phyloP scores from a whole-genome alignment of 1,139 yeast species.

The Suhomyces bribrorum region DNA sequence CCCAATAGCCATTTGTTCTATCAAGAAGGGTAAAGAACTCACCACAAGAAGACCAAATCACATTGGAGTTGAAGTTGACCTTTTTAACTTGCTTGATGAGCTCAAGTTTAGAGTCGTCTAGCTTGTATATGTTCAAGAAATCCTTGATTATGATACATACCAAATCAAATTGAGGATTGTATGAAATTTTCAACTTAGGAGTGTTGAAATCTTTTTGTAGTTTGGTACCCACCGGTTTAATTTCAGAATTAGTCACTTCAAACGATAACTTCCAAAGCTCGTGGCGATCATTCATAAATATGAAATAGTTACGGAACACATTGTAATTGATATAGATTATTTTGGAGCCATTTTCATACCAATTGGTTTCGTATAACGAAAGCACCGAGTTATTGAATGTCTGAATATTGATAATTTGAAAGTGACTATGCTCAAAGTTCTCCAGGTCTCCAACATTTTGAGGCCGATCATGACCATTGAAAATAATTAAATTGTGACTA shows the following conservation, averaged over 20 bases:
- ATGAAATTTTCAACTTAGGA: constrained; percentile 9
- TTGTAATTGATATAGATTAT: constrained; percentile 30
- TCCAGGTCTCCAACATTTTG: constrained; percentile 4
- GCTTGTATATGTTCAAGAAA: constrained; percentile 17
- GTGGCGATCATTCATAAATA: constrained; percentile 29
- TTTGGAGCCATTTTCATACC: constrained; percentile 29
- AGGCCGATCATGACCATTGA: constrained; percentile 23
- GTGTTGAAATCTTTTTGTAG: constrained; percentile 1
- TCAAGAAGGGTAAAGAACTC: constrained; percentile 30
- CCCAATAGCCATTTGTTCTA: constrained; percentile 31
- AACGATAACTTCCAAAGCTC: constrained; percentile 35
- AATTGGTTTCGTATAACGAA: constrained; percentile 29
- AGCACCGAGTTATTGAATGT: constrained; percentile 34
- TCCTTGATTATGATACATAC: constrained; percentile 19
- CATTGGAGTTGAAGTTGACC: constrained; percentile 6
- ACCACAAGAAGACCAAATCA: constrained; percentile 43
- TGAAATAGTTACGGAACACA: constrained; percentile 29
- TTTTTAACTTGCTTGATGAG: constrained; percentile 16
- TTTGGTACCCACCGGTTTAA: constrained; percentile 7
- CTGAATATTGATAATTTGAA: constrained; percentile 40
- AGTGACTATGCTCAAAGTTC: constrained; percentile 12
- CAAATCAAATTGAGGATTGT: constrained; percentile 32
- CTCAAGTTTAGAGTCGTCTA: constrained; percentile 14
- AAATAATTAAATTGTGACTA: constrained; percentile 40
- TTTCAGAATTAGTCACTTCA: constrained; percentile 9